These are phyloP conservation scores for Clonostachys chloroleuca DNA, from an alignment of 2,329 filamentous ascomycete genomes.

Conservation along the genomic window DNA sequence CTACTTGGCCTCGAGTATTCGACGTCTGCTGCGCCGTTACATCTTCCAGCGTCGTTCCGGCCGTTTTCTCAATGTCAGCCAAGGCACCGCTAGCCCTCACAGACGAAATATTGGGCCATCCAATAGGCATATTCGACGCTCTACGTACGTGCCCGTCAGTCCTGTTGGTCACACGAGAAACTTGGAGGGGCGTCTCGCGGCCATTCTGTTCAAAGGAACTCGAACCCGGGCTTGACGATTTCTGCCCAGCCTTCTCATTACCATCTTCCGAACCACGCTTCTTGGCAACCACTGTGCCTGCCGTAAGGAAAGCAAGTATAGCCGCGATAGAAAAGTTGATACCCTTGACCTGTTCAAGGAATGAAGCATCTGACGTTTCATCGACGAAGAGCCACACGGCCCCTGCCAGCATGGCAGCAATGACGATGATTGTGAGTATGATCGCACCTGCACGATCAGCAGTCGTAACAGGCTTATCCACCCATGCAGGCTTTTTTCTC, in stretches of 20 bases:
- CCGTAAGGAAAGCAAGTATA: background rate
- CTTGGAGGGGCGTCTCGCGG: background rate
- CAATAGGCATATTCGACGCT: constrained; percentile 27
- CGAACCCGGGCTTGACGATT: background rate
- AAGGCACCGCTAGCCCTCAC: constrained; percentile 12
- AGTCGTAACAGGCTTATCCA: constrained; percentile 31
- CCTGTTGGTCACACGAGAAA: background rate
- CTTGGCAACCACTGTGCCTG: constrained; percentile 11
- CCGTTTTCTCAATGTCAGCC: background rate
- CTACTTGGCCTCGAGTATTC: too few species aligned
- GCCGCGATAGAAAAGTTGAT: background rate
- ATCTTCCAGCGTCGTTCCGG: background rate
- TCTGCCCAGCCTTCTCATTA: background rate
- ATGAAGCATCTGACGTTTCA: constrained; percentile 30
- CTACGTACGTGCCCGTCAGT: constrained; percentile 11
- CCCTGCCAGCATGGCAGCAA: constrained; percentile 51
- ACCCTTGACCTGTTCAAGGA: constrained; percentile 16
- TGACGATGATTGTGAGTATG: constrained; percentile 54
- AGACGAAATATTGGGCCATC: constrained; percentile 26
- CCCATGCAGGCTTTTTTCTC: constrained; percentile 19
- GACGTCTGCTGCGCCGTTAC: too few species aligned
- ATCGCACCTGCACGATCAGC: constrained; percentile 67
- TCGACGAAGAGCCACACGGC: constrained; percentile 43
- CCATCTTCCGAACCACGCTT: constrained; percentile 10
- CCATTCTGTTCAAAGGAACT: background rate